phyloP scores from a whole-genome alignment of 306 rosid genomes.

The Leucaena leucocephala region DNA sequence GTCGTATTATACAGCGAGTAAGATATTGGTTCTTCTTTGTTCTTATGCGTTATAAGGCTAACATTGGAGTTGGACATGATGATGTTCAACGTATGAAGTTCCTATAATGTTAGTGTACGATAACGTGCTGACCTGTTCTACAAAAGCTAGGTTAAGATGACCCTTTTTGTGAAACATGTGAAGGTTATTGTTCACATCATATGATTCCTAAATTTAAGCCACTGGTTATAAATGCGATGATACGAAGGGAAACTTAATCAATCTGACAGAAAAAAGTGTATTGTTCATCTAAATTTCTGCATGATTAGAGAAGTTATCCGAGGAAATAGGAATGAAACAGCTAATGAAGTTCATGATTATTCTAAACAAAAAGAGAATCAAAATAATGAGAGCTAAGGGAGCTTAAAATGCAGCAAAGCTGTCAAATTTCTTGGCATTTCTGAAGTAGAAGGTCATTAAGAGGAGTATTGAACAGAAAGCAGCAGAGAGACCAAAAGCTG shows the following conservation, averaged over 20 bases:
- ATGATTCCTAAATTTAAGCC: constrained; percentile 10
- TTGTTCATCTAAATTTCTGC: neutral
- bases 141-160: constrained; percentile 23
- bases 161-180: constrained; percentile 13
- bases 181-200: neutral
- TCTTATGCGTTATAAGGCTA: neutral
- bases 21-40: neutral
- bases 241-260: neutral
- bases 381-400: constrained; percentile 13
- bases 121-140: constrained; percentile 20
- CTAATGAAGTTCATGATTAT: neutral
- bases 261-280: neutral
- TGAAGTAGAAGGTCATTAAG: neutral
- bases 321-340: constrained; percentile 6
- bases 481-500: constrained; percentile 43
- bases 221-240: constrained; percentile 24
- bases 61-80: neutral
- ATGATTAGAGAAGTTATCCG: neutral
- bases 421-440: constrained; percentile 19
- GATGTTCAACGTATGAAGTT: neutral
- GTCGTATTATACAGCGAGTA: neutral
- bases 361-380: neutral
- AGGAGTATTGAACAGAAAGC: neutral
- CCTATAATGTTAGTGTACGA: neutral
- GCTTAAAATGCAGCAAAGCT: neutral